Evolutionary conservation across 768 basidiomycete genomes (phyloP).

Genomic region (Cystobasidium tubakii): DNA sequence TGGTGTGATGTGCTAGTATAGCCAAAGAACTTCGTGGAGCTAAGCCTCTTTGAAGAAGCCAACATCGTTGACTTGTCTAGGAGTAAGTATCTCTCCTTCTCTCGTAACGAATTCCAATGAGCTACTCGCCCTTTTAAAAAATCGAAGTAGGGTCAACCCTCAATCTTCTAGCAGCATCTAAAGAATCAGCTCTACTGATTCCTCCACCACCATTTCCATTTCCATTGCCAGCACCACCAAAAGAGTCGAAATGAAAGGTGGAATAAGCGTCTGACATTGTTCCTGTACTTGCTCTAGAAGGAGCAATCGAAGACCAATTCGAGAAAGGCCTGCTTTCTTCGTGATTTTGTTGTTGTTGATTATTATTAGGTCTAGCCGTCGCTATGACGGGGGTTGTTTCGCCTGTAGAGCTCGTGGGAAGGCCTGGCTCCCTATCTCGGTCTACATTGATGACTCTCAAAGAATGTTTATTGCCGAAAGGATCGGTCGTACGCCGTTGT

Average conservation of each 20-base stretch:
- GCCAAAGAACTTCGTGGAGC: too few relatives aligned
- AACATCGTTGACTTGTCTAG: conserved; percentile 23
- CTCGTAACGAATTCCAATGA: conserved; percentile 1
- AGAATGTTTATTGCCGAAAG: conserved; percentile 19
- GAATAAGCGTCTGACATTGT: conserved; percentile 14
- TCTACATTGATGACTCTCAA: conserved; percentile 30
- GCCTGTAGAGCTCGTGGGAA: neutral
- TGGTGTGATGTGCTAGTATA: too few relatives aligned
- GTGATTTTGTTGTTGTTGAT: neutral
- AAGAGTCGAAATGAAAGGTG: conserved; percentile 1
- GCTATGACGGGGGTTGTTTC: neutral
- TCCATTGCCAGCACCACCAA: neutral
- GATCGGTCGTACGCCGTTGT: conserved; percentile 31
- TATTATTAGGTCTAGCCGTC: neutral
- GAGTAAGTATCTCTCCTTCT: conserved; percentile 17
- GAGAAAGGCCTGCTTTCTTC: conserved; percentile 13
- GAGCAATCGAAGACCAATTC: neutral
- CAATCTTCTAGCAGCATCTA: conserved; percentile 8
- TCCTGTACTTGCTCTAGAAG: neutral
- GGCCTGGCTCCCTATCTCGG: neutral
- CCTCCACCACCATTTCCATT: neutral
- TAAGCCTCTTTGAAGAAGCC: conserved; percentile 26
- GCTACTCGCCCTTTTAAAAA: neutral
- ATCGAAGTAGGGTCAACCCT: neutral
- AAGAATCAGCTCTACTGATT: conserved; percentile 4